Base-by-base conservation (phyloP, 768 basidiomycete species). In the Boletus subcaerulescens region DNA sequence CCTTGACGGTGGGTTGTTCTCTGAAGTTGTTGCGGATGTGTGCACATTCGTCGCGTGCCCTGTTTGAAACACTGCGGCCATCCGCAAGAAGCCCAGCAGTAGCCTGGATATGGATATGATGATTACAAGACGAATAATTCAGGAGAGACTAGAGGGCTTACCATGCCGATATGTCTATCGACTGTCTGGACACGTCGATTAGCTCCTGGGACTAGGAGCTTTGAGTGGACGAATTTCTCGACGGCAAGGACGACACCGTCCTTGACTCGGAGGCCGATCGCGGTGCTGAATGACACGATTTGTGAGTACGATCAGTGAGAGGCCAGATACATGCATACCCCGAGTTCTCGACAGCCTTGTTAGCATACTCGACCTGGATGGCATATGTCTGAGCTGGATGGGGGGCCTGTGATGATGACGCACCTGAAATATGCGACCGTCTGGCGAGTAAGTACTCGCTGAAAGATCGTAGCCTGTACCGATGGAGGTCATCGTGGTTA, bases 401-500 rank as follows among this genome's bases (percentile, higher is more conserved):
- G 33, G 38, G 10, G 22, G 17, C 24, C 24, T 31, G 2, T 33
- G 41, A 49, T 29, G 45, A 53, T 35, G 9, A n/a, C 61, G n/a
- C 47, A 93, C 95, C 84, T 99, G 97, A 70, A 99, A 99, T 69
- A 99, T 94, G 61, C 97, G 86, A 29, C 97, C 97, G 75, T 99
- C 96, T 58, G 96, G 96, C 22, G 91, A 93, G 77, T 93, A 94
- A 45, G 91, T 95, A 67, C 87, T 91, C 47, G 92, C 88, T 53
- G 91, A 93, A 56, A 95, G 86, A 80, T 98, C 97, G 78, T 98
- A 98, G 55, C 97, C 97, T 66, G 97, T 98, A 58, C 97, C 96
- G 70, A 98, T 98, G 43, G 96, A 98, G 56, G 95, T 96, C 96
- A 98, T 97, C 54, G 59, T 67, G 46, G 58, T 54, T 12, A 15